phyloP scores from a whole-genome alignment of 108 stramenopile genomes.

The Hondaea fermentalgiana region DNA sequence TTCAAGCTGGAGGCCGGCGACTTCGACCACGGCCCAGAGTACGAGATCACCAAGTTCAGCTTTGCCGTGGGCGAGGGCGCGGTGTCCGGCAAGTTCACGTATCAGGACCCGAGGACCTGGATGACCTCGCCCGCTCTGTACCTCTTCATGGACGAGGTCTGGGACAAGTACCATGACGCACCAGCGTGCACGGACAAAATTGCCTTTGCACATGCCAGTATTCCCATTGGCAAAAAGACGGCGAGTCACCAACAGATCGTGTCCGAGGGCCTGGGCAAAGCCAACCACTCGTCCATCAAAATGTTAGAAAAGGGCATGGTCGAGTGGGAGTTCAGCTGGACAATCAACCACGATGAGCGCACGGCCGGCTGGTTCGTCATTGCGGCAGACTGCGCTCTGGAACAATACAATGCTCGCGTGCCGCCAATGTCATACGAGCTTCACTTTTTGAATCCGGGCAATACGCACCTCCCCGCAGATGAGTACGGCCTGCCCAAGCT shows the following conservation, averaged over 20 bases:
- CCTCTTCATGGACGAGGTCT: conserved; percentile 11
- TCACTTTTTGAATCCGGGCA: not conserved
- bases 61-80: not conserved
- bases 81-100: not conserved
- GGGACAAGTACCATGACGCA: not conserved
- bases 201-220: not conserved
- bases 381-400: not conserved
- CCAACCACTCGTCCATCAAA: not conserved
- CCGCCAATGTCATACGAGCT: not conserved
- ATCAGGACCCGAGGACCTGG: not conserved
- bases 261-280: not conserved
- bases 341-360: not conserved
- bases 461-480: not conserved
- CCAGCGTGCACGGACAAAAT: not conserved
- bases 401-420: not conserved
- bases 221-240: not conserved
- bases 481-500: conserved; percentile 3
- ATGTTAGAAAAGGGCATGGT: not conserved
- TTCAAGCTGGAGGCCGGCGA: conserved; percentile 12
- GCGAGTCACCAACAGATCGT: not conserved
- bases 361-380: not conserved
- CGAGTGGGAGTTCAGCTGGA: conserved; percentile 16
- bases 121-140: not conserved
- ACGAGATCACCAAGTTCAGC: conserved; percentile 14
- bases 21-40: conserved; percentile 11